Conservation (phyloP, 2,329 filamentous ascomycete genomes). For the Alternaria viburni region DNA sequence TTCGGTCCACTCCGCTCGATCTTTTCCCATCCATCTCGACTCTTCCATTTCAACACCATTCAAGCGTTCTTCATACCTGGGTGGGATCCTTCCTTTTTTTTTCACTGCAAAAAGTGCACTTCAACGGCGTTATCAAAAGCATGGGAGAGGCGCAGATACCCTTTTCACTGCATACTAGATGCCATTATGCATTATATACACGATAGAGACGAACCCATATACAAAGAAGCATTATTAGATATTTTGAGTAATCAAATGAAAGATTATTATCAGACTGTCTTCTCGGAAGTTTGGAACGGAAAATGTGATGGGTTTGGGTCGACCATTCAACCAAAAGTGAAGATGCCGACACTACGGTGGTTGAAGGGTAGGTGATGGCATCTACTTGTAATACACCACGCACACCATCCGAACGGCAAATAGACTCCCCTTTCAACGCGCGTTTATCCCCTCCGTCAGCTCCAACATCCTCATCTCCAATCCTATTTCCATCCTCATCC, state of each 20-base stretch:
- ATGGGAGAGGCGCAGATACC: slow-evolving; percentile 16
- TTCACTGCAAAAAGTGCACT: background rate
- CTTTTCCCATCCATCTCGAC: slow-evolving; percentile 1
- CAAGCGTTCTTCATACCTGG: background rate
- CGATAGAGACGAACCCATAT: slow-evolving; percentile 11
- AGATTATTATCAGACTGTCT: background rate
- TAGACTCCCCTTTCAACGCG: background rate
- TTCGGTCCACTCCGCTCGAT: background rate
- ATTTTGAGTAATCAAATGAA: background rate
- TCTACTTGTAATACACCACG: background rate
- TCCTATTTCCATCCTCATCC: too few relatives aligned
- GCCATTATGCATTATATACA: slow-evolving; percentile 9
- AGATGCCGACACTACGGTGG: background rate
- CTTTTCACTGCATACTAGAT: slow-evolving; percentile 3
- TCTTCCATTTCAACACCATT: background rate
- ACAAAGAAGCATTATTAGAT: background rate
- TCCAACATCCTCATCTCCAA: too few relatives aligned
- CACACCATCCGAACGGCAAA: background rate
- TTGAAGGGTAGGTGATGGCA: background rate
- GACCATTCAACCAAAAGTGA: background rate
- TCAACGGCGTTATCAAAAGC: slow-evolving; percentile 15
- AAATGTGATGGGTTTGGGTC: background rate
- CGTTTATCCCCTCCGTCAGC: too few relatives aligned
- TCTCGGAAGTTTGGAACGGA: too few relatives aligned
- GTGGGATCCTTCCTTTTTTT: background rate